A percentile compares a stretch with the other conserved stretches of the same genome.
These are phyloP conservation scores for Coffea canephora DNA, from an alignment of 257 asterid species.

Conservation along the genomic window DNA sequence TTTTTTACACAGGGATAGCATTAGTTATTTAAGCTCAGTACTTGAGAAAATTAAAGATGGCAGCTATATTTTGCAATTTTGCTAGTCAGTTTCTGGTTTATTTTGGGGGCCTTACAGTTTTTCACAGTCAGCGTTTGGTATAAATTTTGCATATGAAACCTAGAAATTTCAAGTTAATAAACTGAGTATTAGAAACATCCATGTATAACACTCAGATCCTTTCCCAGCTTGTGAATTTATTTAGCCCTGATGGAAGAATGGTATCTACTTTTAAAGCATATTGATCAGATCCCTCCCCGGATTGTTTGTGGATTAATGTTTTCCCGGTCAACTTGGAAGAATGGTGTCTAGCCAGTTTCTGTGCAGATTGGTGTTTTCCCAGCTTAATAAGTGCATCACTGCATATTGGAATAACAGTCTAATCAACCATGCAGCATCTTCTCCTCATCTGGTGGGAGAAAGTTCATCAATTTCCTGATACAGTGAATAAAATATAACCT, in stretches of 20 bases:
- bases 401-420: not conserved
- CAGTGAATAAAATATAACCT: not conserved
- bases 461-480: not conserved
- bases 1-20: not conserved
- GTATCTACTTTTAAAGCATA: not conserved
- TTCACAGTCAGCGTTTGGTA: not conserved
- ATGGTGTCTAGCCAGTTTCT: not conserved
- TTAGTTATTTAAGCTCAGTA: not conserved
- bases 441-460: not conserved
- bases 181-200: not conserved
- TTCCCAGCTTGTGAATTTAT: not conserved
- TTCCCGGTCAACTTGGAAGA: too few relatives aligned
- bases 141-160: not conserved
- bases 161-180: not conserved
- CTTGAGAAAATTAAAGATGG: not conserved
- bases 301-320: too few relatives aligned
- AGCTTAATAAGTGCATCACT: not conserved
- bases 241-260: not conserved
- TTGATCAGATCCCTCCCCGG: not conserved
- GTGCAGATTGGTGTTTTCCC: not conserved
- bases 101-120: not conserved
- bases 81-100: not conserved
- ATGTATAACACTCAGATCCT: not conserved
- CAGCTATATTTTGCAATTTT: not conserved
- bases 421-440: not conserved